Conservation (phyloP, 495 filamentous ascomycete species). For the Podospora didyma region DNA sequence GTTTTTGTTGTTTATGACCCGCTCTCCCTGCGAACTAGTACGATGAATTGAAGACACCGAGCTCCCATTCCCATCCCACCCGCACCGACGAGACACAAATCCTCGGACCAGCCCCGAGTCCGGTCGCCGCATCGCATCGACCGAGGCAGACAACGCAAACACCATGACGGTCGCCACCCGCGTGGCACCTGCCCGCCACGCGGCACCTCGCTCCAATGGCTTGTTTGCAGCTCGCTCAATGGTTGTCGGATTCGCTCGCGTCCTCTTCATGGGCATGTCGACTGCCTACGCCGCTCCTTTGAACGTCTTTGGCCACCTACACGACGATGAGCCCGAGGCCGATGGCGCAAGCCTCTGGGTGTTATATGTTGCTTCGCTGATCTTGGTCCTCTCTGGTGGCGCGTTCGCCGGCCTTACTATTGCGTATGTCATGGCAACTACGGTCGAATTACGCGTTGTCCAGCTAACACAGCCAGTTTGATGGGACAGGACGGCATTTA, state of each 20-base stretch:
- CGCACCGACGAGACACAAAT: neutral
- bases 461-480: constrained; percentile 40
- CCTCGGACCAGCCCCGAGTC: constrained; percentile 1
- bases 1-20: neutral
- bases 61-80: neutral
- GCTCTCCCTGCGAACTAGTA: neutral
- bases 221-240: constrained; percentile 33
- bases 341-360: constrained; percentile 41
- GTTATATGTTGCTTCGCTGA: constrained; percentile 38
- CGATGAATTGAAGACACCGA: constrained; percentile 11
- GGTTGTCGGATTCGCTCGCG: constrained; percentile 36
- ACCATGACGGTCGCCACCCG: constrained; percentile 10
- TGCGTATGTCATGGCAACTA: constrained; percentile 49
- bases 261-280: constrained; percentile 34
- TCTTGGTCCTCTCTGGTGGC: constrained; percentile 80
- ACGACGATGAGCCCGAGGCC: constrained; percentile 31
- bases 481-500: constrained; percentile 96
- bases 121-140: neutral
- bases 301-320: constrained; percentile 16
- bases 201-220: constrained; percentile 23
- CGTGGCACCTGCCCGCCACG: constrained; percentile 7
- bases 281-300: constrained; percentile 31
- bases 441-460: neutral
- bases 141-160: neutral
- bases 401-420: constrained; percentile 97